phyloP scores from a whole-genome alignment of 805 yeast genomes.

The Brettanomyces anomalus region DNA sequence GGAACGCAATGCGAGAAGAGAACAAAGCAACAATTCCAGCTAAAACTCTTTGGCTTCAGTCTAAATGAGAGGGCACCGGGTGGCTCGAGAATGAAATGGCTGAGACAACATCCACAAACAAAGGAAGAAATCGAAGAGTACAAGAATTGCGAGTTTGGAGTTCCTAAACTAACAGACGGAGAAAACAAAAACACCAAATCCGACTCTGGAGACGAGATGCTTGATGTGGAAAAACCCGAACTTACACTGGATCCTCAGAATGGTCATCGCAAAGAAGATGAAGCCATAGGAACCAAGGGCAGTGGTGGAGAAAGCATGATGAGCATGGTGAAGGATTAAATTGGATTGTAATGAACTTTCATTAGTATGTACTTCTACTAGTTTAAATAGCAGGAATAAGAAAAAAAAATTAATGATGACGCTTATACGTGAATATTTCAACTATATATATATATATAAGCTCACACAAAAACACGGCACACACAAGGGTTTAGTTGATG shows the following conservation, averaged over 20 bases:
- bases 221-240: slow-evolving; percentile 10
- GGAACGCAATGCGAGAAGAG: slow-evolving; percentile 64
- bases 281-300: slow-evolving; percentile 10
- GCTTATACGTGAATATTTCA: not conserved
- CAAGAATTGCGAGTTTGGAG: slow-evolving; percentile 51
- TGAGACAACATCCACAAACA: slow-evolving; percentile 66
- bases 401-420: not conserved
- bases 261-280: slow-evolving; percentile 2
- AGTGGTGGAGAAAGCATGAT: slow-evolving; percentile 26
- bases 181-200: slow-evolving; percentile 15
- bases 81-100: slow-evolving; percentile 97
- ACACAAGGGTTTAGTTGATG: slow-evolving; percentile 46
- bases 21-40: slow-evolving; percentile 50
- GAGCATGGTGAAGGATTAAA: slow-evolving; percentile 22
- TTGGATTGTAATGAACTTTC: not conserved
- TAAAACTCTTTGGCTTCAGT: slow-evolving; percentile 82
- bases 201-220: slow-evolving; percentile 14
- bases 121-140: slow-evolving; percentile 54
- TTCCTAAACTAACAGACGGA: slow-evolving; percentile 34
- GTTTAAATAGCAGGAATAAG: not conserved
- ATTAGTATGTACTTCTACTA: not conserved
- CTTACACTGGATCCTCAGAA: not conserved
- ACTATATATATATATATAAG: not conserved
- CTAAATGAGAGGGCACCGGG: slow-evolving; percentile 62
- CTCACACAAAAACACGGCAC: not conserved